Conservation (phyloP, 176 grass and related monocot genomes). For the Echinochloa phyllopogon region DNA sequence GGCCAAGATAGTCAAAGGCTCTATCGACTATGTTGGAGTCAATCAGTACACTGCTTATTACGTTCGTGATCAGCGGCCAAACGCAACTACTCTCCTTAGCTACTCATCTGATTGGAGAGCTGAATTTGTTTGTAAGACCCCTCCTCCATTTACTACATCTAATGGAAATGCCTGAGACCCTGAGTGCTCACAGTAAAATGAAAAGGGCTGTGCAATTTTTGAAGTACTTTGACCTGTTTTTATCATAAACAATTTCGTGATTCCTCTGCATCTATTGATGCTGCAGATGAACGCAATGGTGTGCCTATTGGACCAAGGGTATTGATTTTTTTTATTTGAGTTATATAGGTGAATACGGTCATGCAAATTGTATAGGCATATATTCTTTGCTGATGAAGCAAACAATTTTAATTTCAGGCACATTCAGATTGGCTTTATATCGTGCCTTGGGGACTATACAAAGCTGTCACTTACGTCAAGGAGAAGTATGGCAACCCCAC, state of each 20-base stretch:
- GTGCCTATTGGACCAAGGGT: constrained; percentile 64
- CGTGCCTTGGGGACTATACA: constrained; percentile 79
- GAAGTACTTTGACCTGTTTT: constrained; percentile 5
- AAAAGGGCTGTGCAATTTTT: background rate
- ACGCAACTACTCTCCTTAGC: constrained; percentile 32
- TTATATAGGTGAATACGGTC: background rate
- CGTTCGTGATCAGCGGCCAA: constrained; percentile 35
- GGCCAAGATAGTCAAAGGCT: constrained; percentile 60
- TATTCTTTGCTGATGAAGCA: background rate
- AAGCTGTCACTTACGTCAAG: constrained; percentile 70
- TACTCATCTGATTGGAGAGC: constrained; percentile 64
- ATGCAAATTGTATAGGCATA: background rate
- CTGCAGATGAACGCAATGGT: constrained; percentile 64
- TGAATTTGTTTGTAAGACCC: constrained; percentile 53
- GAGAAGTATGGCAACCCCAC: constrained; percentile 59
- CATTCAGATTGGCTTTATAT: constrained; percentile 77
- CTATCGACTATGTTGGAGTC: constrained; percentile 58
- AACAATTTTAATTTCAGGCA: constrained; percentile 40
- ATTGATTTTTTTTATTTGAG: constrained; percentile 20
- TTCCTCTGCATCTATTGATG: constrained; percentile 14
- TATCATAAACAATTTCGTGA: background rate
- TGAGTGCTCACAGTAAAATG: background rate
- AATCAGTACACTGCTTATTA: constrained; percentile 79
- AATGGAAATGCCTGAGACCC: no score
- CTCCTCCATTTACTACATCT: background rate